Evolutionary conservation across 805 yeast species (phyloP), one percentile per base, ranked within the genome.

Genomic region (Saitoella complicata): DNA sequence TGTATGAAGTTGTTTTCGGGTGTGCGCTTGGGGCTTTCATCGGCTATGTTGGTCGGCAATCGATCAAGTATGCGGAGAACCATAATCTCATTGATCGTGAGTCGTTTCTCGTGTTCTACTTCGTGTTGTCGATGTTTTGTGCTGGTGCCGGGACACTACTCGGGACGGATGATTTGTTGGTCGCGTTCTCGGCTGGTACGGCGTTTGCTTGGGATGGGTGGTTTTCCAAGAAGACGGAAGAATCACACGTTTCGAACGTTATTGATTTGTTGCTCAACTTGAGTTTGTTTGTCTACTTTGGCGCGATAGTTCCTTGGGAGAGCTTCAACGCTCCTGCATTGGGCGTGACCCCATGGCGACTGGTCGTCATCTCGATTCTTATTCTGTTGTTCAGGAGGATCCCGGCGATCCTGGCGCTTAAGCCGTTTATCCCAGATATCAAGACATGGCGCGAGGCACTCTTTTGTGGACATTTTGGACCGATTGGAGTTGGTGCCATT

Each of bases 391-490:
- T 86, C 50, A 71, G 95, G 53, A 70, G 96, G 52, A 67, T 86
- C 7, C 96, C 96, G 0, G 87, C 84, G 1, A 82, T 86, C 38
- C 55, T 86, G 41, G 70, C 75, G 0, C 63, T 82, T 42, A 81
- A 81, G 55, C 86, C 88, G 0, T 58, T 85, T 29, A 79, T 84
- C 1, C 95, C 95, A 0, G 95, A 86, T 58, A 73, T 86, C 37
- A 78, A 84, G 54, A 73, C 84, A 7, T 86, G 95, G 94, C 75
- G 94, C 59, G 96, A 86, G 60, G 95, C 95, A 0, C 58, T 41
- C n/a, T 87, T 87, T 60, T 84, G 93, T 59, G 95, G 95, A 13
- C 95, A 86, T 63, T 86, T 87, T 61, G 96, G 96, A 11, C 95
- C 96, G 1, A 83, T 87, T 56, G 96, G 96, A 41, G 95, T 86